phyloP scores from a whole-genome alignment of 2,329 filamentous ascomycete genomes.

The Alternaria atra region DNA sequence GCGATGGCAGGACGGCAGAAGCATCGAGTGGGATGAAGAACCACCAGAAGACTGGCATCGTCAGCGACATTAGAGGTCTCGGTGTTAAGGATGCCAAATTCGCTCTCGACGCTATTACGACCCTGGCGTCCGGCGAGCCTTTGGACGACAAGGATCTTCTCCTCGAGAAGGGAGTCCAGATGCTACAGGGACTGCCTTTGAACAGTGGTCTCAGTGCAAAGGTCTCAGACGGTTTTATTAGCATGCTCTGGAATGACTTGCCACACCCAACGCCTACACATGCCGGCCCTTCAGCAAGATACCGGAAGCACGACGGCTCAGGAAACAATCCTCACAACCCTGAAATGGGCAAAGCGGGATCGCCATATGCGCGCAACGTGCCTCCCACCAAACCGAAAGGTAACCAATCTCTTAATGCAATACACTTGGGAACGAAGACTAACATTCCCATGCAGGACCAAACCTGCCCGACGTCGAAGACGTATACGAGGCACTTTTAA shows the following conservation, averaged over 20 bases:
- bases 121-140: slow-evolving; percentile 70
- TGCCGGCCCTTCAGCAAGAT: slow-evolving; percentile 57
- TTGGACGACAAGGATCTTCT: slow-evolving; percentile 66
- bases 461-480: slow-evolving; percentile 70
- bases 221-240: slow-evolving; percentile 62
- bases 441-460: slow-evolving; percentile 32
- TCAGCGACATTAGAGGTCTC: slow-evolving; percentile 66
- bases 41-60: slow-evolving; percentile 36
- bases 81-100: slow-evolving; percentile 55
- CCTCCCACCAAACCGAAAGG: slow-evolving; percentile 61
- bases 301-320: slow-evolving; percentile 49
- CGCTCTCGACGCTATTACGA: slow-evolving; percentile 66
- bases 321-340: slow-evolving; percentile 62
- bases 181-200: slow-evolving; percentile 61
- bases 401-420: not conserved
- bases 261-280: slow-evolving; percentile 61
- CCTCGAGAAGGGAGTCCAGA: slow-evolving; percentile 61
- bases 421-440: not conserved
- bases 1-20: slow-evolving; percentile 57
- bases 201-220: slow-evolving; percentile 60
- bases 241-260: slow-evolving; percentile 63
- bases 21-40: slow-evolving; percentile 32
- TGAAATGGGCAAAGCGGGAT: slow-evolving; percentile 63
- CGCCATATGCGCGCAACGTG: slow-evolving; percentile 67
- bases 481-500: slow-evolving; percentile 70